Percentiles rank a stretch among this genome's conserved stretches.
phyloP scores from a whole-genome alignment of 805 yeast species.

The Ogataea haglerorum region DNA sequence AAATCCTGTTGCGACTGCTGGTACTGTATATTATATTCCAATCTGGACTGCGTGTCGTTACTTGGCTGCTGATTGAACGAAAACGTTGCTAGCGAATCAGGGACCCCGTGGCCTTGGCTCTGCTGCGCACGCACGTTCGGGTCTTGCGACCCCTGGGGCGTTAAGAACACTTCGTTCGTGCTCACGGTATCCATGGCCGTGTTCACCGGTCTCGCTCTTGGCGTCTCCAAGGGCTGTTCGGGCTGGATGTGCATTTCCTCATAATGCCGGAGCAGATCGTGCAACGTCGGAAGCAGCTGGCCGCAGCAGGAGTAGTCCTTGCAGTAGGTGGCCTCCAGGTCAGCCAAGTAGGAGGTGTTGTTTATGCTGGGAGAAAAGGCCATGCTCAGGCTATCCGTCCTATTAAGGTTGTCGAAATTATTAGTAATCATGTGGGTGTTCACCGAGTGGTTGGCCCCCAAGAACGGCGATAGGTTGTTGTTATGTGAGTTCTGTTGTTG shows the following conservation, averaged over 20 bases:
- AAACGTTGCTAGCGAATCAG: slow-evolving; percentile 19
- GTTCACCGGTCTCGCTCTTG: slow-evolving; percentile 48
- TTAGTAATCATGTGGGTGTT: slow-evolving; percentile 8
- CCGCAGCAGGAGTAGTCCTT: slow-evolving; percentile 97
- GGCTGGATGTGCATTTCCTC: slow-evolving; percentile 89
- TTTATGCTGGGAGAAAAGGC: slow-evolving; percentile 63
- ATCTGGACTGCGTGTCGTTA: slow-evolving; percentile 12
- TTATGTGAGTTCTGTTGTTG: slow-evolving; percentile 19
- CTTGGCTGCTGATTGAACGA: slow-evolving; percentile 19
- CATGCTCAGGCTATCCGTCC: slow-evolving; percentile 30
- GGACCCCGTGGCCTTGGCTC: slow-evolving; percentile 8
- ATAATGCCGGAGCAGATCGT: slow-evolving; percentile 89
- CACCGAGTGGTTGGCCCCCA: slow-evolving; percentile 18
- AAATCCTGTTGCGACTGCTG: slow-evolving; percentile 10
- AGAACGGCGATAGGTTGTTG: slow-evolving; percentile 21
- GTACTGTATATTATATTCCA: slow-evolving; percentile 9
- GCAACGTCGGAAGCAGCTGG: slow-evolving; percentile 83
- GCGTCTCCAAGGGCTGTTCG: slow-evolving; percentile 42
- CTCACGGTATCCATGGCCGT: slow-evolving; percentile 78
- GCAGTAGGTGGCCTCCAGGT: slow-evolving; percentile 92
- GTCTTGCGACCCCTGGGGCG: slow-evolving; percentile 24
- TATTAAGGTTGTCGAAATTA: slow-evolving; percentile 22
- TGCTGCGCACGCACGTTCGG: slow-evolving; percentile 10
- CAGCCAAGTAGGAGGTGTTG: slow-evolving; percentile 80
- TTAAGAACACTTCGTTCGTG: slow-evolving; percentile 85